phyloP scores from a whole-genome alignment of 768 basidiomycete genomes.

The Mycena filopes region DNA sequence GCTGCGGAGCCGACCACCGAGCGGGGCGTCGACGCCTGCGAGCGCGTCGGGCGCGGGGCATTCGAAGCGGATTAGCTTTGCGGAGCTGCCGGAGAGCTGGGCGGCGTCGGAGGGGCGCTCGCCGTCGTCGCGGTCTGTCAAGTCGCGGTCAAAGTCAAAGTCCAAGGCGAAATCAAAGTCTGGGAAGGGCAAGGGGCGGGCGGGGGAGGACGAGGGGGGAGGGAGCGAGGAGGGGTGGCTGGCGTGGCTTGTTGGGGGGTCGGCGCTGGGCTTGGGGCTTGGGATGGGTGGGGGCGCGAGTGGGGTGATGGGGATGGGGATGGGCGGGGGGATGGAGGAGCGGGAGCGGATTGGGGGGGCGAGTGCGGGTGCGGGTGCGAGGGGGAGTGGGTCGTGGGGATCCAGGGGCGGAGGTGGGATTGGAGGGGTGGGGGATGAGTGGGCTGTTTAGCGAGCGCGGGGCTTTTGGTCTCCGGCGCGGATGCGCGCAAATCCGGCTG shows the following conservation, averaged over 20 bases:
- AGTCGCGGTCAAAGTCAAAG: too few species aligned
- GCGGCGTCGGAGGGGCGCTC: slow-evolving; percentile 39
- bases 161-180: too few species aligned
- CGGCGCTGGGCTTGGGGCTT: slow-evolving; percentile 41
- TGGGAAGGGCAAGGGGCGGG: slow-evolving; percentile 37
- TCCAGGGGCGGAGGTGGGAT: slow-evolving; percentile 20
- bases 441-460: slow-evolving; percentile 50
- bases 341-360: slow-evolving; percentile 19
- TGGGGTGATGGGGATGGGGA: background rate
- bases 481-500: too few species aligned
- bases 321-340: slow-evolving; percentile 20
- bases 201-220: background rate
- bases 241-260: slow-evolving; percentile 30
- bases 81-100: slow-evolving; percentile 77
- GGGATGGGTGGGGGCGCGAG: slow-evolving; percentile 31
- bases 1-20: slow-evolving; percentile 34
- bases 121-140: background rate
- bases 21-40: slow-evolving; percentile 57
- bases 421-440: slow-evolving; percentile 56
- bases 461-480: too few species aligned
- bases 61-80: slow-evolving; percentile 83
- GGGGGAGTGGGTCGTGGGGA: slow-evolving; percentile 32
- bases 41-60: slow-evolving; percentile 57
- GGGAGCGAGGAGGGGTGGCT: slow-evolving; percentile 28
- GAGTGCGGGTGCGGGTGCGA: slow-evolving; percentile 26